These are phyloP conservation scores for Yarrowia alimentaria DNA, from an alignment of 805 yeast genomes.

Conservation along the genomic window DNA sequence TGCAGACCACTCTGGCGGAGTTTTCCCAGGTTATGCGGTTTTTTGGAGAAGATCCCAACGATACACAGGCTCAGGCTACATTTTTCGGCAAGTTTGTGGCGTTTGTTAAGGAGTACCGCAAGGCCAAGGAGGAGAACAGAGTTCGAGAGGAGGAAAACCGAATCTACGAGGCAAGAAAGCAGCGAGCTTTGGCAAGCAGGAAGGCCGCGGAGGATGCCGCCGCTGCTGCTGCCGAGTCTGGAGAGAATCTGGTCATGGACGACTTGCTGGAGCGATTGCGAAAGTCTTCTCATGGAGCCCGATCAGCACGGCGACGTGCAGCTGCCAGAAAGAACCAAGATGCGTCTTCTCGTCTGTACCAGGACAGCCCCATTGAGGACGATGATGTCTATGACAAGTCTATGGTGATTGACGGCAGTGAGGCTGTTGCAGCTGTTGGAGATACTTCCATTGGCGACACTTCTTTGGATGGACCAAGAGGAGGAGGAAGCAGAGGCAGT, in stretches of 20 bases:
- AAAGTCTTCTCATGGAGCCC: constrained; percentile 74
- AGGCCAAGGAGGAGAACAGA: constrained; percentile 74
- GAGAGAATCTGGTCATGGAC: constrained; percentile 68
- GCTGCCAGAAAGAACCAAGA: constrained; percentile 63
- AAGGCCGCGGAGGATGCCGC: constrained; percentile 45
- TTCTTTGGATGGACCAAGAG: no score
- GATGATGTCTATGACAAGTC: constrained; percentile 23
- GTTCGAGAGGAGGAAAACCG: constrained; percentile 79
- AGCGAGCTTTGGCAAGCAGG: constrained; percentile 44
- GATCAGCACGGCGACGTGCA: constrained; percentile 78
- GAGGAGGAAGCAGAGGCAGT: no score
- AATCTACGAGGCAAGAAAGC: constrained; percentile 72
- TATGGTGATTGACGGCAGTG: neutral
- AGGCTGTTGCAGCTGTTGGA: neutral
- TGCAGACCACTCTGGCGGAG: constrained; percentile 59
- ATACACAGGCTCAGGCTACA: constrained; percentile 59
- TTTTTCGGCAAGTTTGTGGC: constrained; percentile 79
- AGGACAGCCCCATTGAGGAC: constrained; percentile 32
- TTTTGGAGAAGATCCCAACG: constrained; percentile 87
- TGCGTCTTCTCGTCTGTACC: constrained; percentile 40
- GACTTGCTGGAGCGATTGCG: constrained; percentile 79
- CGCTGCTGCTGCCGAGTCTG: constrained; percentile 32
- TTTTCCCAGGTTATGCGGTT: constrained; percentile 70
- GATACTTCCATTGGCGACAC: no score
- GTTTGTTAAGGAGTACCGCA: constrained; percentile 74